Evolutionary conservation across 2,329 filamentous ascomycete species (phyloP).

Genomic region (Colletotrichum truncatum): DNA sequence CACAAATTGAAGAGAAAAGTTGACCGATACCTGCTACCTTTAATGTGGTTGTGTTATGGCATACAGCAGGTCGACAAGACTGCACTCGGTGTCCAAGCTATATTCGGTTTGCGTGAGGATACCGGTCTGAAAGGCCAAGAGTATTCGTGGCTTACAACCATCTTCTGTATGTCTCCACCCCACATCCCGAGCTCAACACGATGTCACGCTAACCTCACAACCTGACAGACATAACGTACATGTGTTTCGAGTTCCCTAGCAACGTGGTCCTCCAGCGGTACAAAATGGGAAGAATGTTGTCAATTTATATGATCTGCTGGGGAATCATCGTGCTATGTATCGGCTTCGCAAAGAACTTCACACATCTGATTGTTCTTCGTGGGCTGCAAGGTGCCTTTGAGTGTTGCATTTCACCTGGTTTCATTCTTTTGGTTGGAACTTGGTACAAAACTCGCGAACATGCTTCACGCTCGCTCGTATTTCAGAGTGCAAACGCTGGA

Average conservation of each 20-base stretch:
- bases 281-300: constrained; percentile 27
- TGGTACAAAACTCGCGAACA: constrained; percentile 49
- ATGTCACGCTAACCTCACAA: neutral
- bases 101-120: constrained; percentile 45
- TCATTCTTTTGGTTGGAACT: constrained; percentile 46
- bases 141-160: constrained; percentile 41
- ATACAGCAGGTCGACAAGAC: constrained; percentile 60
- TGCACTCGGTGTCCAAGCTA: constrained; percentile 48
- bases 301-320: constrained; percentile 35
- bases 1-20: constrained; percentile 49
- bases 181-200: neutral
- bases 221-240: constrained; percentile 37
- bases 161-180: constrained; percentile 36
- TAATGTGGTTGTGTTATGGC: constrained; percentile 59
- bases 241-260: constrained; percentile 42
- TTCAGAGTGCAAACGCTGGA: constrained; percentile 37
- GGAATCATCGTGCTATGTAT: constrained; percentile 46
- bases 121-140: constrained; percentile 37
- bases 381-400: constrained; percentile 48
- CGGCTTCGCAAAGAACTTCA: constrained; percentile 47
- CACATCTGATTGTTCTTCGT: constrained; percentile 44
- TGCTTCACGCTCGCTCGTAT: constrained; percentile 17
- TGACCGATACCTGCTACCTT: constrained; percentile 53
- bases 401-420: constrained; percentile 48
- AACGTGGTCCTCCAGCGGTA: constrained; percentile 44